Evolutionary conservation across 148 eudicot genomes (phyloP).

Genomic region (Vaccinium darrowii): DNA sequence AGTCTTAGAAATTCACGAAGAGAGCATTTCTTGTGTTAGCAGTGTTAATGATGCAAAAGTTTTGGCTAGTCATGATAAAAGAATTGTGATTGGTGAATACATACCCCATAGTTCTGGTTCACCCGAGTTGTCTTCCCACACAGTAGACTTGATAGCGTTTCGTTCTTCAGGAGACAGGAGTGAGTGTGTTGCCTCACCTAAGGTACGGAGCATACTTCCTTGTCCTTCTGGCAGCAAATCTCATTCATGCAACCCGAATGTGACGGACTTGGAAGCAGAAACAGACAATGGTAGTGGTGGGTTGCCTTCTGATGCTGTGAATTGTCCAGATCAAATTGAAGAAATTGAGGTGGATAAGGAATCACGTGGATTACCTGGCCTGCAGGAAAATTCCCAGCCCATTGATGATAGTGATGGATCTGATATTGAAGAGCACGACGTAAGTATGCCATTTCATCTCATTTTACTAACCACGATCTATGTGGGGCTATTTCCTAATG

Average conservation of each 20-base stretch:
- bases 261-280: constrained; percentile 1
- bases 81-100: constrained; percentile 16
- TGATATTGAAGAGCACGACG: constrained; percentile 76
- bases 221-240: constrained; percentile 12
- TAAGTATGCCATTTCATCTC: constrained; percentile 35
- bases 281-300: constrained; percentile 17
- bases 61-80: constrained; percentile 16
- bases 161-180: constrained; percentile 13
- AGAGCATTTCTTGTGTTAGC: constrained; percentile 30
- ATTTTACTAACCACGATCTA: background rate
- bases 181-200: constrained; percentile 15
- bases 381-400: constrained; percentile 32
- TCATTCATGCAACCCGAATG: constrained; percentile 12
- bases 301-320: constrained; percentile 23
- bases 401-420: constrained; percentile 61
- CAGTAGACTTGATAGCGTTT: constrained; percentile 14
- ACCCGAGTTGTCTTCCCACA: constrained; percentile 14
- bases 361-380: constrained; percentile 22
- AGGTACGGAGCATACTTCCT: constrained; percentile 6
- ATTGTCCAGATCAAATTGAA: constrained; percentile 25
- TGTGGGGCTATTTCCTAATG: background rate
- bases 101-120: constrained; percentile 16
- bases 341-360: constrained; percentile 32
- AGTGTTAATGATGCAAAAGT: constrained; percentile 25
- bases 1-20: constrained; percentile 33